Evolutionary conservation across 1,284 basidiomycete species (phyloP).

Genomic region (Cryptococcus sp.): DNA sequence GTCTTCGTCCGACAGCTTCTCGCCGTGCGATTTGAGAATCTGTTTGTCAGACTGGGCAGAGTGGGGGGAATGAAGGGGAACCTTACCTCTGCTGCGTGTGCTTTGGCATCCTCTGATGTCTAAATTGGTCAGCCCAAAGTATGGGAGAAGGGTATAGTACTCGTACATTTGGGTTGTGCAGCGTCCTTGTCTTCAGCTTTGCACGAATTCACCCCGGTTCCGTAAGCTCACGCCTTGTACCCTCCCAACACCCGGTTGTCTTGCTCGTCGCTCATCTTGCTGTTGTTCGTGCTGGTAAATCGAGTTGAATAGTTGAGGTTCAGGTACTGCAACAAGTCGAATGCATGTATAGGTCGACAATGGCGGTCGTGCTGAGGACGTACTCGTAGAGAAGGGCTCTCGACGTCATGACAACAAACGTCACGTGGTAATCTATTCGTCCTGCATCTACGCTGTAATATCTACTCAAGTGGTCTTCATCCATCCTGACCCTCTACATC

Average conservation of each 20-base stretch:
- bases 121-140: neutral
- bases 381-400: neutral
- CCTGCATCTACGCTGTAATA: too few species aligned
- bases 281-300: neutral
- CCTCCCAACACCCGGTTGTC: slow-evolving; percentile 8
- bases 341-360: too few species aligned
- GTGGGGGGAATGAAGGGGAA: too few species aligned
- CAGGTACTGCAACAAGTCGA: too few species aligned
- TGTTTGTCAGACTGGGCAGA: too few species aligned
- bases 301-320: too few species aligned
- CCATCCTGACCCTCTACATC: neutral
- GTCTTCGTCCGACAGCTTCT: neutral
- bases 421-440: too few species aligned
- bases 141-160: too few species aligned
- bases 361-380: too few species aligned
- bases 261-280: neutral
- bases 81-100: slow-evolving; percentile 1
- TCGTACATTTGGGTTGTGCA: slow-evolving; percentile 15
- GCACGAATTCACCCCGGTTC: too few species aligned
- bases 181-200: slow-evolving; percentile 11
- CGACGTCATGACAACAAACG: neutral
- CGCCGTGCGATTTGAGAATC: slow-evolving; percentile 3
- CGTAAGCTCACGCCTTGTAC: slow-evolving; percentile 14
- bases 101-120: neutral
- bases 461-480: too few species aligned